phyloP scores from a whole-genome alignment of 2,329 filamentous ascomycete species.

The Aspergillus novofumigatus region DNA sequence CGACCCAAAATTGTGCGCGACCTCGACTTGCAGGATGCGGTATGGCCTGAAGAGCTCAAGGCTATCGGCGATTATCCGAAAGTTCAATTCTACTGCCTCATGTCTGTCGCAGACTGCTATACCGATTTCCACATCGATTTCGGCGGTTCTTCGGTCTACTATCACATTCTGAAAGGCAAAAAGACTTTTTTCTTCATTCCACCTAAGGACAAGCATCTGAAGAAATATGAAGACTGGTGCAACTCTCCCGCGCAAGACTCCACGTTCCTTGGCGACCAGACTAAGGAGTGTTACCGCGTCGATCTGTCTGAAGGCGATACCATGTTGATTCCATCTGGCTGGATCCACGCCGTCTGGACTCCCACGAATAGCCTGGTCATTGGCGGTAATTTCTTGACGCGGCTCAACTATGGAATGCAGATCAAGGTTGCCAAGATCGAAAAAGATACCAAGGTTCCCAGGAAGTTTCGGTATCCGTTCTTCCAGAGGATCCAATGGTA shows the following conservation, averaged over 20 bases:
- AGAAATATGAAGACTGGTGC: constrained; percentile 69
- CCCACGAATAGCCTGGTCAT: constrained; percentile 66
- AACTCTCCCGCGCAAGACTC: constrained; percentile 63
- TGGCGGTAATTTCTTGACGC: constrained; percentile 66
- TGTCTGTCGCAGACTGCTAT: constrained; percentile 68
- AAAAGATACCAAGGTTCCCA: constrained; percentile 61
- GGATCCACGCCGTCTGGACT: constrained; percentile 70
- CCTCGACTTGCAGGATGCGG: constrained; percentile 51
- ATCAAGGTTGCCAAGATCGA: constrained; percentile 63
- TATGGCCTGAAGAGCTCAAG: constrained; percentile 49
- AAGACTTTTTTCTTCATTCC: constrained; percentile 71
- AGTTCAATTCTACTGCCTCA: constrained; percentile 65
- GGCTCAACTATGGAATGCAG: constrained; percentile 63
- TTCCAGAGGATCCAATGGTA: constrained; percentile 70
- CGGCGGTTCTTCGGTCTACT: constrained; percentile 66
- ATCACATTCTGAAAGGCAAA: constrained; percentile 64
- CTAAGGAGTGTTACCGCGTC: constrained; percentile 63
- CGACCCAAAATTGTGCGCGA: constrained; percentile 63
- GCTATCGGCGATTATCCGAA: constrained; percentile 57
- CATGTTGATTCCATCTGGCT: constrained; percentile 67
- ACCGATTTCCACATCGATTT: constrained; percentile 72
- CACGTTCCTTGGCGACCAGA: constrained; percentile 61
- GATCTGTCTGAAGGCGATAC: constrained; percentile 64
- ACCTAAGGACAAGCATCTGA: constrained; percentile 63
- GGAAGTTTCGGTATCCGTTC: constrained; percentile 63